Percentiles rank a stretch among this genome's conserved stretches.
Evolutionary conservation across 331 rosid species (phyloP).

Genomic region (Erythrophleum ivorense): DNA sequence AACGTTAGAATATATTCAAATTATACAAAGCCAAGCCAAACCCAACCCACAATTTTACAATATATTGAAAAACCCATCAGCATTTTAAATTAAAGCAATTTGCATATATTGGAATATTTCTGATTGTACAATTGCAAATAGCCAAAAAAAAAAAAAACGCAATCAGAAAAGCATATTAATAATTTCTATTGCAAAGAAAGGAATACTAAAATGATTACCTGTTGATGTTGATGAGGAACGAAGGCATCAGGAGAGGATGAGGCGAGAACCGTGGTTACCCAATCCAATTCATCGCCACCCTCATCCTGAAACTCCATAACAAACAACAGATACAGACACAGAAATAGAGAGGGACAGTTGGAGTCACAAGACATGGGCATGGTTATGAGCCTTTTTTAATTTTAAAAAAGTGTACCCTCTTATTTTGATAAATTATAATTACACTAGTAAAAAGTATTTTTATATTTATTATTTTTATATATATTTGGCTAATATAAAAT

Average conservation of each 20-base stretch:
- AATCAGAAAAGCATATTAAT: neutral
- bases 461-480: too few relatives aligned
- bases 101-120: neutral
- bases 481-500: too few relatives aligned
- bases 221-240: slow-evolving; percentile 34
- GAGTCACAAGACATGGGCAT: too few relatives aligned
- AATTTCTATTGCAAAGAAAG: neutral
- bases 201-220: slow-evolving; percentile 51
- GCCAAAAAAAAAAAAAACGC: neutral
- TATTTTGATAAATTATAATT: too few relatives aligned
- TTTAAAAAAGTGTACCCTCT: too few relatives aligned
- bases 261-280: slow-evolving; percentile 43
- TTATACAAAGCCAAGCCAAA: neutral
- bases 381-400: too few relatives aligned
- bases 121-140: neutral
- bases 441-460: too few relatives aligned
- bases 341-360: neutral
- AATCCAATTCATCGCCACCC: slow-evolving; percentile 41
- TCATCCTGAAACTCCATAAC: slow-evolving; percentile 28
- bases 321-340: neutral
- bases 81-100: neutral
- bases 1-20: slow-evolving; percentile 13
- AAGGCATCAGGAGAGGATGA: slow-evolving; percentile 28
- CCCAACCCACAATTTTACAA: slow-evolving; percentile 36
- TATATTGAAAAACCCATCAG: neutral